phyloP scores from a whole-genome alignment of 805 yeast genomes.

The Diddensiella transvaalensis region DNA sequence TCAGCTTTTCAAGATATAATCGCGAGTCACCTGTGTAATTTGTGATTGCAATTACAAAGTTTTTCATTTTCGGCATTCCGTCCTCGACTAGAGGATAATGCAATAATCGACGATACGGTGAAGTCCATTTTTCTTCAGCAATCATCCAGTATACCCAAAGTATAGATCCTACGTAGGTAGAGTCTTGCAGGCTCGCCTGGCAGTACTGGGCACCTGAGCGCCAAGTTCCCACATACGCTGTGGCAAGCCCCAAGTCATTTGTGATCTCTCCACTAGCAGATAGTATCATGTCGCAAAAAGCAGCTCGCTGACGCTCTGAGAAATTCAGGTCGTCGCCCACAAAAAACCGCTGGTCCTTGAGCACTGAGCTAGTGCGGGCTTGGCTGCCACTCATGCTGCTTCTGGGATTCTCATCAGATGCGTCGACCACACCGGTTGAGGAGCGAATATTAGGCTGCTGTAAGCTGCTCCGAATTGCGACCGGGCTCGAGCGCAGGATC shows the following conservation, averaged over 20 bases:
- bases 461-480: background rate
- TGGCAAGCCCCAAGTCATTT: conserved; percentile 31
- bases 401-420: background rate
- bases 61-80: conserved; percentile 52
- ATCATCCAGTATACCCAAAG: conserved; percentile 74
- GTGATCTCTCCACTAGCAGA: conserved; percentile 53
- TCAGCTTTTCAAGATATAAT: conserved; percentile 59
- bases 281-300: conserved; percentile 45
- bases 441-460: conserved; percentile 8
- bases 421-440: background rate
- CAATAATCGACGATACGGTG: conserved; percentile 54
- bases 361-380: conserved; percentile 14
- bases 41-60: conserved; percentile 62
- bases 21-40: conserved; percentile 87
- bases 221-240: conserved; percentile 59
- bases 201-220: conserved; percentile 56
- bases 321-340: conserved; percentile 54
- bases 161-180: conserved; percentile 55
- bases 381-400: background rate
- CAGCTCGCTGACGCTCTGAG: conserved; percentile 40
- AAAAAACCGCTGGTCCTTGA: conserved; percentile 47
- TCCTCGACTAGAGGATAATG: conserved; percentile 64
- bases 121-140: conserved; percentile 49
- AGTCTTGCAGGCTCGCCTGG: conserved; percentile 39
- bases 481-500: conserved; percentile 10